phyloP scores from a whole-genome alignment of 2,329 filamentous ascomycete species.

The Mariannaea sp. region DNA sequence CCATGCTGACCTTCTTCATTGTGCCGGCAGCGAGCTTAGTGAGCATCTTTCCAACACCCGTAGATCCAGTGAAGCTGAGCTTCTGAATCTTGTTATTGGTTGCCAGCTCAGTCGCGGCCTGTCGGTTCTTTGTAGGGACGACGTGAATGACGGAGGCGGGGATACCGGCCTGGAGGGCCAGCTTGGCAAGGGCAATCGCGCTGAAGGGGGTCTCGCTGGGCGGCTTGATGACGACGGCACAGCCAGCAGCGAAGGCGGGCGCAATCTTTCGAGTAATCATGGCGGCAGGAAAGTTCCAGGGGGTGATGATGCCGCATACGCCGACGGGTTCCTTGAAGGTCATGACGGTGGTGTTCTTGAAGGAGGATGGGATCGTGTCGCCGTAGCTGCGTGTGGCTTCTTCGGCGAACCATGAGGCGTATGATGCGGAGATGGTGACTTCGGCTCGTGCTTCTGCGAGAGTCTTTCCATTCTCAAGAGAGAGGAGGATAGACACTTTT shows the following conservation, averaged over 20 bases:
- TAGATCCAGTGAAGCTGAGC: slow-evolving; percentile 70
- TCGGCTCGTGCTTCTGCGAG: neutral
- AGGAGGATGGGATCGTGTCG: neutral
- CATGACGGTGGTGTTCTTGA: neutral
- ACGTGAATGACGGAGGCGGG: slow-evolving; percentile 85
- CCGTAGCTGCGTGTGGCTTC: neutral
- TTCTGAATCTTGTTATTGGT: slow-evolving; percentile 78
- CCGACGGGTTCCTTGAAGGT: slow-evolving; percentile 4
- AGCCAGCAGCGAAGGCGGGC: slow-evolving; percentile 6
- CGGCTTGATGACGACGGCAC: neutral
- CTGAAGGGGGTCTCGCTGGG: slow-evolving; percentile 2
- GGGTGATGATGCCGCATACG: slow-evolving; percentile 8
- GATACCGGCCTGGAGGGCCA: slow-evolving; percentile 79
- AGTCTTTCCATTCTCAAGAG: neutral
- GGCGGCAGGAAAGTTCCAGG: slow-evolving; percentile 9
- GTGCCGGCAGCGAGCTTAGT: slow-evolving; percentile 68
- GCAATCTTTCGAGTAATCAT: neutral
- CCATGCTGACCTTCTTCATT: slow-evolving; percentile 72
- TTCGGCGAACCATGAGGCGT: neutral
- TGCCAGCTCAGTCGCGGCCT: slow-evolving; percentile 65
- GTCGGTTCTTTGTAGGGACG: neutral
- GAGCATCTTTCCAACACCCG: slow-evolving; percentile 49
- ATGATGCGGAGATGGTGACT: neutral
- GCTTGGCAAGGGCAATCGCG: slow-evolving; percentile 62
- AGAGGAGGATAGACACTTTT: neutral